Conservation (phyloP, 2,329 filamentous ascomycete genomes). For the Colletotrichum magnum region DNA sequence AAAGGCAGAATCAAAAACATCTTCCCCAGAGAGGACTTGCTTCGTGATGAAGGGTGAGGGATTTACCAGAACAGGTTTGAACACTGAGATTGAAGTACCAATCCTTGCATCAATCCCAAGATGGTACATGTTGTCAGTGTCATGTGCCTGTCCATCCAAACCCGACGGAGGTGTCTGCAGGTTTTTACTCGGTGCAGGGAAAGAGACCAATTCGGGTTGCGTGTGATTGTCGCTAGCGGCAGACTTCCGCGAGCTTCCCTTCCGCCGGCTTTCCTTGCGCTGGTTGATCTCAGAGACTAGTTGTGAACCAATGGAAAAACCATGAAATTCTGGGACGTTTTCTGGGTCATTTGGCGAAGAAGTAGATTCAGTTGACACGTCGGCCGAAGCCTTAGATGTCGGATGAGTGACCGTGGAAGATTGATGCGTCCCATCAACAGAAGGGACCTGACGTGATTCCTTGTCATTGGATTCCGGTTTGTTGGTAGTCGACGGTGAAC, state of each 20-base stretch:
- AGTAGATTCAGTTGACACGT: not conserved
- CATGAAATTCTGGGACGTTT: not conserved
- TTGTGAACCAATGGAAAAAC: constrained; percentile 1
- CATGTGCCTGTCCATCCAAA: not conserved
- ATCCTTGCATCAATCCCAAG: constrained; percentile 50
- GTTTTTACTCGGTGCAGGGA: constrained; percentile 50
- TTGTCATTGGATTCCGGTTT: too few relatives aligned
- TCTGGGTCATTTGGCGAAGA: not conserved
- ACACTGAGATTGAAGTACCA: too few relatives aligned
- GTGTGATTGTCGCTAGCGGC: not conserved
- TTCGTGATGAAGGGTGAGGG: too few relatives aligned
- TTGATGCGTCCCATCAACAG: too few relatives aligned
- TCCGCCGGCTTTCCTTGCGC: not conserved
- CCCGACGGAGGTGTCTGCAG: constrained; percentile 21
- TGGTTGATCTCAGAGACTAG: not conserved
- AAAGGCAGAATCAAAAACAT: constrained; percentile 27
- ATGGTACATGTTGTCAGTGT: constrained; percentile 44
- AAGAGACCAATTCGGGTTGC: constrained; percentile 48
- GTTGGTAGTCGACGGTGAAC: too few relatives aligned
- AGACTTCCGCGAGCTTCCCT: not conserved
- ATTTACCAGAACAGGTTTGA: too few relatives aligned
- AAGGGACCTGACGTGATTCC: too few relatives aligned
- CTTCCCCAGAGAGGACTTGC: constrained; percentile 28
- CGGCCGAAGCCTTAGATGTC: too few relatives aligned
- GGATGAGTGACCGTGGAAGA: too few relatives aligned